A percentile compares a stretch with the other conserved stretches of the same genome.
phyloP scores from a whole-genome alignment of 371 early-diverging fungal species.

The Batkoa obscura region DNA sequence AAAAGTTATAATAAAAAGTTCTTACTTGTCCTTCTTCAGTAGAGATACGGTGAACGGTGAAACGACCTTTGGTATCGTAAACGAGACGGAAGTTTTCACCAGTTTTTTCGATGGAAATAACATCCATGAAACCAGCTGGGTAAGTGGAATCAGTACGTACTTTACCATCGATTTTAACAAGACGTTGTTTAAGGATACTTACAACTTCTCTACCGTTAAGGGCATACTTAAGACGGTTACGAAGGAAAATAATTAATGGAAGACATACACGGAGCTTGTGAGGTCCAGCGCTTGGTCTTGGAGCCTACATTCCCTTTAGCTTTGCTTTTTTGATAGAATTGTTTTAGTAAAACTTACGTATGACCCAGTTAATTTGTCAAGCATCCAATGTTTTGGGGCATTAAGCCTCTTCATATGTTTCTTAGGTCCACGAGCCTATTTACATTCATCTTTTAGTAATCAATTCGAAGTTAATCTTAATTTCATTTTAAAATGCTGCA shows the following conservation, averaged over 20 bases:
- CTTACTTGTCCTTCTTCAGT: constrained; percentile 85
- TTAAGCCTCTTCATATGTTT: constrained; percentile 99
- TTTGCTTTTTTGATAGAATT: no score
- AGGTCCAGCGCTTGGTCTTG: constrained; percentile 96
- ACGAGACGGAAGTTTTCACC: constrained; percentile 98
- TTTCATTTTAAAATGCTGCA: no score
- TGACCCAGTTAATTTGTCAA: constrained; percentile 97
- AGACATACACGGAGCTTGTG: constrained; percentile 99
- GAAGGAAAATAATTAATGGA: constrained; percentile 95
- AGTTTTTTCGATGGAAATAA: constrained; percentile 96
- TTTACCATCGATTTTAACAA: constrained; percentile 98
- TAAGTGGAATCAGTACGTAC: constrained; percentile 96
- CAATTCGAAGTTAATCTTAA: no score
- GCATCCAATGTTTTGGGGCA: constrained; percentile 99
- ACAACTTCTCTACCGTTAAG: constrained; percentile 94
- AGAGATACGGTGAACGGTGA: constrained; percentile 97
- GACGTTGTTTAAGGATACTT: constrained; percentile 93
- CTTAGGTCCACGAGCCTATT: constrained; percentile 94
- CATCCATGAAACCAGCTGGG: constrained; percentile 99
- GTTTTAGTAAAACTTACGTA: constrained; percentile 29
- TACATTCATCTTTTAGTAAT: not conserved
- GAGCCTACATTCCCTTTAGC: constrained; percentile 47
- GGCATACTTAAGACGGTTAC: constrained; percentile 98
- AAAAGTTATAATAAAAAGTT: not conserved
- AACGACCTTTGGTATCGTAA: constrained; percentile 98